Conservation (phyloP, 1,139 yeast genomes). For the Yamadazyma membranifaciens region DNA sequence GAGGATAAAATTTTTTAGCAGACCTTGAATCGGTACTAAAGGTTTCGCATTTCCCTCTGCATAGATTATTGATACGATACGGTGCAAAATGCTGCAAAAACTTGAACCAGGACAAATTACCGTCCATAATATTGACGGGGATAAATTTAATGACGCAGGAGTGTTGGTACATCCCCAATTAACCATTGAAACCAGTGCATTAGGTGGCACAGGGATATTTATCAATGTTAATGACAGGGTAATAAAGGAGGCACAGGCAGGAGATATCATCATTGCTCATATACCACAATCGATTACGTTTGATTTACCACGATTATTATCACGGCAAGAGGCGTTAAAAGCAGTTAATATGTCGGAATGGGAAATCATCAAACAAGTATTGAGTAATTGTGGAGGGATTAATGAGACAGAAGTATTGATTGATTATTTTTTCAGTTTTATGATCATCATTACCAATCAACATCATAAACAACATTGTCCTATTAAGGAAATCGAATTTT, state of each 20-base stretch:
- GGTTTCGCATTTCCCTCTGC: neutral
- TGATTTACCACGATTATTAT: constrained; percentile 30
- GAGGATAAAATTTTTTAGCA: constrained; percentile 4
- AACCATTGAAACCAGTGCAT: constrained; percentile 21
- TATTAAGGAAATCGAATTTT: constrained; percentile 17
- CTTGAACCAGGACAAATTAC: constrained; percentile 7
- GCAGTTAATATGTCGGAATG: constrained; percentile 19
- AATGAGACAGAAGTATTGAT: constrained; percentile 31
- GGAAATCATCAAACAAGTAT: constrained; percentile 21
- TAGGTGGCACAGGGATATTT: constrained; percentile 39
- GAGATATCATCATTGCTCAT: constrained; percentile 28
- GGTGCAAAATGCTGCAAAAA: constrained; percentile 2
- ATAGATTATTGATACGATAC: neutral
- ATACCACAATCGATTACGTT: constrained; percentile 31
- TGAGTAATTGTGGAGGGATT: constrained; percentile 17
- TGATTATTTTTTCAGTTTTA: constrained; percentile 27
- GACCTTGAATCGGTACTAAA: neutral
- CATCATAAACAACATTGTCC: constrained; percentile 7
- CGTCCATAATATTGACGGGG: constrained; percentile 20
- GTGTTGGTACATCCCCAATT: constrained; percentile 17
- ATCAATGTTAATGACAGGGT: constrained; percentile 11
- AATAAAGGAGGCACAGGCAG: constrained; percentile 6
- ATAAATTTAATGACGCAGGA: constrained; percentile 12
- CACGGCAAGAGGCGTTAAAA: constrained; percentile 22
- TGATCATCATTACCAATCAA: constrained; percentile 8